A percentile compares a stretch with the other conserved stretches of the same genome.
Evolutionary conservation across 257 asterid genomes (phyloP).

Genomic region (Nicotiana paniculata): DNA sequence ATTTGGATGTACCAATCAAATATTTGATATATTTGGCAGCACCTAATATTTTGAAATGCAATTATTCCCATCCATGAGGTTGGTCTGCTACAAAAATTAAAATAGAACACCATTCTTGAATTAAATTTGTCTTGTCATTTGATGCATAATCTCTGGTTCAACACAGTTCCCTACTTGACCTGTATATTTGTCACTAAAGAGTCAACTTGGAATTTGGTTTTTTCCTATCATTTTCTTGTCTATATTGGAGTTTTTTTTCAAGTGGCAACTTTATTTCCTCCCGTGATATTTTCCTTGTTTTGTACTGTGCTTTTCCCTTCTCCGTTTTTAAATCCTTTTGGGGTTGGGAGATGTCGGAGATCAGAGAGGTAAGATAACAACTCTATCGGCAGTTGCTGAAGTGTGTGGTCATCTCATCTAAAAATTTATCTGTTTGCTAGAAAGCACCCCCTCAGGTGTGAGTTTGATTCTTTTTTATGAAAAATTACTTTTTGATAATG

Average conservation of each 20-base stretch:
- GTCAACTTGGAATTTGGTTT: constrained; percentile 1
- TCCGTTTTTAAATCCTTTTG: neutral
- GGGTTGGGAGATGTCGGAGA: neutral
- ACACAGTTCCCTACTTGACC: neutral
- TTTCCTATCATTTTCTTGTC: neutral
- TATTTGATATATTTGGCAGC: constrained; percentile 1
- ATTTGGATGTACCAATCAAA: neutral
- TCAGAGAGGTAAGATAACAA: neutral
- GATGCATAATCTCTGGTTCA: neutral
- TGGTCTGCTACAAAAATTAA: neutral
- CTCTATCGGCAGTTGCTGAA: too few species aligned
- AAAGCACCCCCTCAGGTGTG: fast-evolving
- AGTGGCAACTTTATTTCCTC: neutral
- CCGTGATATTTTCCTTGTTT: neutral
- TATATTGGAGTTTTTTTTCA: neutral
- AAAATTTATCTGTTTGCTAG: too few species aligned
- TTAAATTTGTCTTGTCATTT: neutral
- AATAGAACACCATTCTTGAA: neutral
- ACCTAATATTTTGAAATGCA: neutral
- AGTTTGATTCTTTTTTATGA: too few species aligned
- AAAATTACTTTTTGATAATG: too few species aligned
- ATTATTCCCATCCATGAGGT: neutral
- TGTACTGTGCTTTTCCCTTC: neutral
- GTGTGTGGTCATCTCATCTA: too few species aligned
- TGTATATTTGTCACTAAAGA: neutral